A percentile compares a stretch with the other conserved stretches of the same genome.
phyloP scores from a whole-genome alignment of 768 basidiomycete genomes.

The Boletus edulis region DNA sequence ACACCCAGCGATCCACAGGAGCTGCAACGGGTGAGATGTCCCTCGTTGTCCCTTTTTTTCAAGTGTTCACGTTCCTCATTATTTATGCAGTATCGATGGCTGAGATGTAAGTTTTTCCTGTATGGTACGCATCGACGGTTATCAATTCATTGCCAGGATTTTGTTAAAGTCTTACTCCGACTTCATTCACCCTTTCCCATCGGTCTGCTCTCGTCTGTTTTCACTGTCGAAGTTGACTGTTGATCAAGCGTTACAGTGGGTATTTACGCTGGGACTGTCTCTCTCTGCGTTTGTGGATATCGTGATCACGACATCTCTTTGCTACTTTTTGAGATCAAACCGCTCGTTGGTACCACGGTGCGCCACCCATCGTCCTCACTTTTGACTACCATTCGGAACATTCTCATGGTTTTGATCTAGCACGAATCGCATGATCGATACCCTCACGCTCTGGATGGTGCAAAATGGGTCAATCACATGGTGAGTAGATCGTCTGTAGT shows the following conservation, averaged over 20 bases:
- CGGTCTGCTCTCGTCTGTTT: neutral
- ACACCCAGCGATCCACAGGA: slow-evolving; percentile 1
- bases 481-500: slow-evolving; percentile 1
- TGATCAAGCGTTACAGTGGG: slow-evolving; percentile 32
- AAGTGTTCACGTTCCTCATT: neutral
- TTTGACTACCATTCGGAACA: neutral
- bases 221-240: neutral
- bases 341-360: slow-evolving; percentile 38
- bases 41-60: neutral
- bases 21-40: slow-evolving; percentile 18
- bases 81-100: slow-evolving; percentile 15
- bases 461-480: slow-evolving; percentile 24
- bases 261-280: slow-evolving; percentile 45
- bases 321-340: slow-evolving; percentile 39
- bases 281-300: slow-evolving; percentile 47
- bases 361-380: neutral
- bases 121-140: no score
- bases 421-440: slow-evolving; percentile 18
- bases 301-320: slow-evolving; percentile 43
- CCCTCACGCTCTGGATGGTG: slow-evolving; percentile 20
- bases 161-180: slow-evolving; percentile 2
- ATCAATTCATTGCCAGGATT: slow-evolving; percentile 8
- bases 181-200: slow-evolving; percentile 11
- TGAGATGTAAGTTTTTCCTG: slow-evolving; percentile 18
- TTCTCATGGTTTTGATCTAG: slow-evolving; percentile 1